Evolutionary conservation across 495 filamentous ascomycete genomes (phyloP), one percentile per base, ranked within the genome.

Genomic region (Staphylotrichum longicolle): DNA sequence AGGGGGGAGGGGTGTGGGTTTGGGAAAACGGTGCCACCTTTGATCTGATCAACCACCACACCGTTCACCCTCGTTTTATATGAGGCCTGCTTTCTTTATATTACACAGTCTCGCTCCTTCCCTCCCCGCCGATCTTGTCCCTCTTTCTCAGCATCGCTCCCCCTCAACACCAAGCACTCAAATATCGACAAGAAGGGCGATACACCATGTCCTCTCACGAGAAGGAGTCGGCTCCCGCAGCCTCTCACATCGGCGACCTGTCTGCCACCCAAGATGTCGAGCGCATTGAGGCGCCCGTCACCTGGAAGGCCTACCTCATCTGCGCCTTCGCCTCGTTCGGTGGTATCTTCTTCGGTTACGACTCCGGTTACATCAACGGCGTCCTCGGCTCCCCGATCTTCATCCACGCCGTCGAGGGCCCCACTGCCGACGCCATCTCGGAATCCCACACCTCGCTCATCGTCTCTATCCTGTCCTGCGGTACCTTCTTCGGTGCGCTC

Each of bases 401-500:
- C 73, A 76, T 78, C 62, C 32, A 76, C 14, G 68, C 75, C 44
- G 77, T 82, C 68, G 77, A 79, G 66, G 63, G 66, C 57, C 1
- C 30, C 64, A 52, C 14, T 58, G 63, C 60, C 62, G 61, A 50
- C 4, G 63, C n/a, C 7, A 46, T 80, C 45, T 66, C 53, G 7
- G 67, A 73, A 30, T 67, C 65, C 15, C 57, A 78, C 67, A 82
- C 83, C 64, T 86, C 85, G 6, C 79, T 90, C 37, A 89, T 89
- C 66, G 85, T 85, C 63, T 89, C 87, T 34, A 89, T 91, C 66
- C 81, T 90, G 27, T 90, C 88, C 34, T 82, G 80, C 66, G 88
- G 88, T 67, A 91, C 88, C 60, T 90, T 91, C 81, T 86, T 90
- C 63, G 88, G 88, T 64, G 86, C 88, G 59, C 70, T 91, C 57